Base-by-base conservation (phyloP, 441 rosid genomes). In the Gossypium trilobum region DNA sequence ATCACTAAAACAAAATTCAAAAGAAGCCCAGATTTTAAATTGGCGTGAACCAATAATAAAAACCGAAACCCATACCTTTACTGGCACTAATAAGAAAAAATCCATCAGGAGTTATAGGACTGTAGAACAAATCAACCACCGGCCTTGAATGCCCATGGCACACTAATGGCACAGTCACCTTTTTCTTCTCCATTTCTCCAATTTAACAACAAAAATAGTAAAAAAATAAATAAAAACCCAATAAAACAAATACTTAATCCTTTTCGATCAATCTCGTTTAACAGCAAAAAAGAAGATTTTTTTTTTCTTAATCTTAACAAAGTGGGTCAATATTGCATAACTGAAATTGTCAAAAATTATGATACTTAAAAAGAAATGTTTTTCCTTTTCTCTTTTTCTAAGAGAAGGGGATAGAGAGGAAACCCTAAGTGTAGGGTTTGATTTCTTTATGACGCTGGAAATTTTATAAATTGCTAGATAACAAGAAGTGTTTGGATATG, bases 91-190 rank as follows among this genome's bases (percentile, higher is more conserved):
- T 89, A 80, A 91, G 91, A 59, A 93, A 93, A 84, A 87, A 93
- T 4, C 98, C 98, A 86, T 94, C 98, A 2, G 95, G 96, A 68
- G 98, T 91, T 68, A 86, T 77, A 61, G 97, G 98, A 73, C 96
- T 94, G 82, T 93, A 93, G 74, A 83, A 86, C 50, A 93, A 84
- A 85, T 90, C 97, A 71, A 93, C 97, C 13, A 93, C 97, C 3
- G 98, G 98, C 70, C 97, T 88, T n/a, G 98, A 93, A 84, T 93
- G 98, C 19, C 97, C 98, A 52, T 93, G 98, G 85, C 97, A 93
- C 3, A 93, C 95, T 77, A 93, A 82, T 19, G 98, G 97, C 74
- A 84, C 92, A 5, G 86, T 87, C 78, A 85, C 82, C 76, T 80
- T 84, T 80, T 83, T 79, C 86, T 89, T 87, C 48, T 89, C 87